Evolutionary conservation across 2,329 filamentous ascomycete genomes (phyloP), one percentile per base, ranked within the genome.

Genomic region (Westerdykella ornata): DNA sequence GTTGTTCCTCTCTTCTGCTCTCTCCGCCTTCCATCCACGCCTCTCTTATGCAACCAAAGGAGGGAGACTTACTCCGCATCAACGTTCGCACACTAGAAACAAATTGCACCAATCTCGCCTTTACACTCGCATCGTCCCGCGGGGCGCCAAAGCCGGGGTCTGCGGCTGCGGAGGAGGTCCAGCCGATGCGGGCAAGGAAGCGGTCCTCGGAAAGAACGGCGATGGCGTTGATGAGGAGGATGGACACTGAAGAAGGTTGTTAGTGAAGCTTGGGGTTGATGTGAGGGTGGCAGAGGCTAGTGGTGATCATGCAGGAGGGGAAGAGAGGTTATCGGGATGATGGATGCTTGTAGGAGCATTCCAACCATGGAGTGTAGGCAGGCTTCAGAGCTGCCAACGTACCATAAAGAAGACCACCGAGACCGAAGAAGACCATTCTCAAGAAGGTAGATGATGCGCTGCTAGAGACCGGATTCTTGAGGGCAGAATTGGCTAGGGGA

Each of bases 191-290:
- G 43, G 83, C 85, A 52, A 95, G 85, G 68, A 95, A 95, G 48
- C 88, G 84, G 70, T 95, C 88, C 78, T 95, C 89, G 56, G 88
- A 94, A 51, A 97, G 84, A 62, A 96, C 81, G 49, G 89, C 88
- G 63, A 97, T 84, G 52, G 88, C 87, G 69, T 98, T 98, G 69
- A 92, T 82, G 63, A 97, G 78, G 60, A 97, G 86, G 64, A 94
- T 75, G 54, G 81, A 77, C 53, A 90, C 85, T 88, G 59, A 26
- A 26, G 16, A 26, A 32, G 9, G 30, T 12, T 14, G 39, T 42
- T 40, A 46, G 45, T 32, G 12, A 26, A 17, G 12, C 4, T 9
- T 4, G 7, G 22, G 11, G 30, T 35, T 22, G 19, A 32, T 38
- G 13, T 46, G 15, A 30, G 35, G 14, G 35, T 40, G 44, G 20